Percentiles rank a stretch among this genome's conserved stretches.
Conservation (phyloP, 495 filamentous ascomycete genomes). For the Podospora sp. region DNA sequence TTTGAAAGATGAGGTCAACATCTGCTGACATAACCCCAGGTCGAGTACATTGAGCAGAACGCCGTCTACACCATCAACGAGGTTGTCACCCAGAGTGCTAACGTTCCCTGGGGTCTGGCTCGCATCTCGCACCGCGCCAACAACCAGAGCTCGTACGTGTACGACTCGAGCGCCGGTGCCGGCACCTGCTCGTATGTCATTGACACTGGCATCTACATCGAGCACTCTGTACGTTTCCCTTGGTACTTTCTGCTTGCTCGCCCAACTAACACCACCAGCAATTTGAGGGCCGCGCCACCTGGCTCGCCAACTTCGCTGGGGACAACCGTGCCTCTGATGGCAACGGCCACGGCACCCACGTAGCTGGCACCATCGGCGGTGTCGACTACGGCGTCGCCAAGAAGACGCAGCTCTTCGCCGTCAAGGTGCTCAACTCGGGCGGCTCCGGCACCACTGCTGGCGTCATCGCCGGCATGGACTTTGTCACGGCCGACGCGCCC, state of each 20-base stretch:
- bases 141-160: slow-evolving; percentile 55
- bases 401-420: slow-evolving; percentile 61
- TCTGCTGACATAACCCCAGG: slow-evolving; percentile 29
- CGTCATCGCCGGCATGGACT: slow-evolving; percentile 52
- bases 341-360: slow-evolving; percentile 62
- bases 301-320: slow-evolving; percentile 41
- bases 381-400: slow-evolving; percentile 67
- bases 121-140: slow-evolving; percentile 58
- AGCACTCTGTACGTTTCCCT: slow-evolving; percentile 44
- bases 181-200: slow-evolving; percentile 64
- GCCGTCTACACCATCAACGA: slow-evolving; percentile 44
- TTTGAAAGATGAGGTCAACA: too few species aligned
- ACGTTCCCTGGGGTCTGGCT: slow-evolving; percentile 62
- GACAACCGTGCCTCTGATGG: slow-evolving; percentile 40
- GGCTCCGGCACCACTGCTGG: slow-evolving; percentile 45
- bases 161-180: slow-evolving; percentile 60
- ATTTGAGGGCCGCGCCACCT: slow-evolving; percentile 60
- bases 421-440: slow-evolving; percentile 64
- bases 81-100: slow-evolving; percentile 45
- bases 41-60: slow-evolving; percentile 57
- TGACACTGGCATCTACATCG: slow-evolving; percentile 59
- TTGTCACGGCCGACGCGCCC: slow-evolving; percentile 38
- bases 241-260: slow-evolving; percentile 28
- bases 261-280: slow-evolving; percentile 32
- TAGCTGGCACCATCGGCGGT: slow-evolving; percentile 65